These are phyloP conservation scores for Xylariaceae sp. DNA, from an alignment of 2,329 filamentous ascomycete species.

Conservation along the genomic window DNA sequence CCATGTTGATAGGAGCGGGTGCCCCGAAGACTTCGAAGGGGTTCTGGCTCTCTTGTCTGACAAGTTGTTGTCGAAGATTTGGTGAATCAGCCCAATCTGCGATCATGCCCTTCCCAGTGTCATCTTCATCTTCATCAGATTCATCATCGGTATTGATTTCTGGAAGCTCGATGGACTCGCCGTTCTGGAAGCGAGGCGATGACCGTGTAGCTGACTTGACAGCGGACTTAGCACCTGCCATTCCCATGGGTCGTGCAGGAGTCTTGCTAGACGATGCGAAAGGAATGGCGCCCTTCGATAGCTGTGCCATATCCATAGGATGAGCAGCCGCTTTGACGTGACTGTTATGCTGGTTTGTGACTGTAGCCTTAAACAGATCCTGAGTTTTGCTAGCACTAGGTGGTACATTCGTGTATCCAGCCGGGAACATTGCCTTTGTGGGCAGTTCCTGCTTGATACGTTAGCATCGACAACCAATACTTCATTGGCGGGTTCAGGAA, in stretches of 20 bases:
- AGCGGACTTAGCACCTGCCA: conserved; percentile 48
- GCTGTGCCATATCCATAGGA: conserved; percentile 79
- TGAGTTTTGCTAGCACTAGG: conserved; percentile 42
- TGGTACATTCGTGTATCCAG: conserved; percentile 58
- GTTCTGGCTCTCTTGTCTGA: conserved; percentile 80
- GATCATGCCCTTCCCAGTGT: conserved; percentile 55
- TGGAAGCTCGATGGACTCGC: conserved; percentile 85
- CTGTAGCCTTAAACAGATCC: conserved; percentile 62
- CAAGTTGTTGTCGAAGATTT: conserved; percentile 69
- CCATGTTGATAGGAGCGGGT: conserved; percentile 84
- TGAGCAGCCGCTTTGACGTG: conserved; percentile 57
- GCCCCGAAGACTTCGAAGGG: conserved; percentile 84
- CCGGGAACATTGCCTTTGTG: conserved; percentile 56
- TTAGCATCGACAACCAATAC: conserved; percentile 31
- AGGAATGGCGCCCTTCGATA: conserved; percentile 83
- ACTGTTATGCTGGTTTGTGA: conserved; percentile 63
- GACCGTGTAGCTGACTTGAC: conserved; percentile 61
- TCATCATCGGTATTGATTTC: conserved; percentile 96
- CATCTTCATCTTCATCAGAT: conserved; percentile 66
- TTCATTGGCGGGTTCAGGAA: conserved; percentile 1
- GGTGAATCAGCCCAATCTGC: conserved; percentile 89
- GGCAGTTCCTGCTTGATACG: conserved; percentile 49
- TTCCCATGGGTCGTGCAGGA: conserved; percentile 53
- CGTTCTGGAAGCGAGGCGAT: conserved; percentile 82
- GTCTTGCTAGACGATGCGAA: conserved; percentile 80